These are phyloP conservation scores for Kitagawia praeruptora DNA, from an alignment of 129 eudicot genomes.

Conservation along the genomic window DNA sequence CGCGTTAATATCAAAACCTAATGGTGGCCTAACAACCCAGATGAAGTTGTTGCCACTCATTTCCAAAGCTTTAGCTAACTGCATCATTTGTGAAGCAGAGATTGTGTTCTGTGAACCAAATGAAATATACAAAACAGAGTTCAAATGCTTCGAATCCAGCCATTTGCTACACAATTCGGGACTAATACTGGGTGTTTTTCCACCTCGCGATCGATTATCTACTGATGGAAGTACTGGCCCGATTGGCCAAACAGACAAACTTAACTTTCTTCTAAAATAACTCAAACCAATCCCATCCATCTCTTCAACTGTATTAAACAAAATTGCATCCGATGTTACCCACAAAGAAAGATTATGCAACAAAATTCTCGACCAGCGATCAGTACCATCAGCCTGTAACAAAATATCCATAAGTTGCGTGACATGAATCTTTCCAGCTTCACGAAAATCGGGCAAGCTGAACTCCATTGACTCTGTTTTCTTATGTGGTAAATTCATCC, in stretches of 20 bases:
- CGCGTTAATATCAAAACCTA: conserved; percentile 16
- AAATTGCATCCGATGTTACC: conserved; percentile 43
- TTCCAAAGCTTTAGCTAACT: conserved; percentile 56
- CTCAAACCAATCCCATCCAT: conserved; percentile 48
- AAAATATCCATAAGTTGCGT: conserved; percentile 37
- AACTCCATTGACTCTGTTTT: conserved; percentile 34
- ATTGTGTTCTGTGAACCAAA: conserved; percentile 68
- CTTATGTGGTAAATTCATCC: conserved; percentile 46
- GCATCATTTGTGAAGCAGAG: conserved; percentile 46
- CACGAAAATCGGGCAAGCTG: conserved; percentile 45
- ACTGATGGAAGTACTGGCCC: conserved; percentile 39
- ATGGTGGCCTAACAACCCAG: conserved; percentile 62
- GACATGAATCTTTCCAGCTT: conserved; percentile 49
- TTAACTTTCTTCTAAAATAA: conserved; percentile 47
- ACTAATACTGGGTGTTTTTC: conserved; percentile 1
- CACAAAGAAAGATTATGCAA: conserved; percentile 27
- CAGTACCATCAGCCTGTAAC: conserved; percentile 43
- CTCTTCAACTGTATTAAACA: conserved; percentile 56
- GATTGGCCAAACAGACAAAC: conserved; percentile 47
- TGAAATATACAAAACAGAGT: conserved; percentile 55
- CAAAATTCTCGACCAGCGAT: conserved; percentile 33
- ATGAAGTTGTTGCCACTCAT: conserved; percentile 31
- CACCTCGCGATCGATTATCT: conserved; percentile 6
- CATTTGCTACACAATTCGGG: conserved; percentile 24
- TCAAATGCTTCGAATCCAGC: conserved; percentile 31